Base-by-base conservation (phyloP, 345 rosid genomes). In the Hibiscus mutabilis region DNA sequence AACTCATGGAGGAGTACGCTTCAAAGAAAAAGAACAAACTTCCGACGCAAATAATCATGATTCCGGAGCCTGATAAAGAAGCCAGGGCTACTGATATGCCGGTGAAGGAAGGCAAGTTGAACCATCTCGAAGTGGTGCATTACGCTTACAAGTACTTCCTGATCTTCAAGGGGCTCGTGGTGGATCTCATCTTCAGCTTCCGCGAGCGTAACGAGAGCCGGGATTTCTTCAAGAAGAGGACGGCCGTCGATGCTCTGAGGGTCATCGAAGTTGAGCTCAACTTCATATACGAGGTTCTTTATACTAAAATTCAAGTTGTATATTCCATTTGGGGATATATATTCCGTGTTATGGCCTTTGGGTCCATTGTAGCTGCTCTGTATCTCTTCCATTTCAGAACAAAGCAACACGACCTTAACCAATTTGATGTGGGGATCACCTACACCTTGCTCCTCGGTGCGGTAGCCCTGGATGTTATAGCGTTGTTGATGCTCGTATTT, bases 1-100 rank as follows among this genome's bases (percentile, higher is more conserved):
- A 84, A 79, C 84, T 87, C 46, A 89, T 89, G 96, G 88, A 86
- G 69, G 87, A 86, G 73, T 83, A 80, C 71, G 84, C 81, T 27
- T 86, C 83, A 11, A 79, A 78, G 79, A 82, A 57, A 64, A 79
- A 81, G 10, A 86, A 87, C 8, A 70, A 74, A 56, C 76, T 83
- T 3, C 89, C 86, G 0, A 74, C 89, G 0, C 64, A 72, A 29
- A 83, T 86, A 37, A 58, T 79, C 6, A 70, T 72, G 46, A 74
- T 85, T 7, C 77, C 78, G 55, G 87, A 89, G 79, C 84, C 86
- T 24, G 86, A 80, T 35, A 83, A 76, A 69, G 78, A 77, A 29
- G 19, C 40, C 64, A 70, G 76, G 46, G 74, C 75, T 14, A 44
- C 62, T 11, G 14, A 22, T 2, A 37, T 21, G 49, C 27, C 70